These are phyloP conservation scores for Stagonosporopsis cucurbitacearum DNA, from an alignment of 2,329 filamentous ascomycete genomes.

Conservation along the genomic window DNA sequence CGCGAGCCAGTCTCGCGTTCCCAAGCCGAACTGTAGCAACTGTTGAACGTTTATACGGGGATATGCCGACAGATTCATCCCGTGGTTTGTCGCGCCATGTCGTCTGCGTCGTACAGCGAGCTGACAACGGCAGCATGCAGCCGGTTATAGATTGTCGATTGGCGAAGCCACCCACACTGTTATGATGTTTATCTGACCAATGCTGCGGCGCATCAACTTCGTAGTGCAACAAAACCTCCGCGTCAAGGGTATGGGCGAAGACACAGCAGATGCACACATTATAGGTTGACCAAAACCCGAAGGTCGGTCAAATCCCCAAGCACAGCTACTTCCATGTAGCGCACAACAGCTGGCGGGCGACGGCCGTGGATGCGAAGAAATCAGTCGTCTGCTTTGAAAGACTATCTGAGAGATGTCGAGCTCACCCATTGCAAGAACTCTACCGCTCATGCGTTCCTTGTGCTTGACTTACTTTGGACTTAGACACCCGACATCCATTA, in stretches of 20 bases:
- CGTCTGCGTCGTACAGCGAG: neutral
- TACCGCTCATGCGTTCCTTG: neutral
- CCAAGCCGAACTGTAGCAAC: neutral
- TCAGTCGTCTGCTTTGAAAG: neutral
- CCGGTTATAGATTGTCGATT: neutral
- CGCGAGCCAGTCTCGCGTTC: neutral
- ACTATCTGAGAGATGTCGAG: neutral
- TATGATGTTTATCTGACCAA: neutral
- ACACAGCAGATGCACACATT: neutral
- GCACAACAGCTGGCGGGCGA: neutral
- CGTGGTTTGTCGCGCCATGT: neutral
- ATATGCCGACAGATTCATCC: neutral
- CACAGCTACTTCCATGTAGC: neutral
- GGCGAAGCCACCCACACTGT: neutral
- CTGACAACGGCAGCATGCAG: neutral
- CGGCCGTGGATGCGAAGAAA: neutral
- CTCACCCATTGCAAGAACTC: neutral
- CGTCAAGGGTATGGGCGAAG: neutral
- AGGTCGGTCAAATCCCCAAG: neutral
- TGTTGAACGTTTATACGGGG: neutral
- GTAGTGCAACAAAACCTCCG: neutral
- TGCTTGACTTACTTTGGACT: neutral
- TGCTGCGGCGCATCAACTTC: neutral
- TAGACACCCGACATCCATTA: neutral
- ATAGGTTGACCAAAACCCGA: neutral